Evolutionary conservation across 192 early-diverging fungal species (phyloP).

Genomic region (Backusella tuberculispora): DNA sequence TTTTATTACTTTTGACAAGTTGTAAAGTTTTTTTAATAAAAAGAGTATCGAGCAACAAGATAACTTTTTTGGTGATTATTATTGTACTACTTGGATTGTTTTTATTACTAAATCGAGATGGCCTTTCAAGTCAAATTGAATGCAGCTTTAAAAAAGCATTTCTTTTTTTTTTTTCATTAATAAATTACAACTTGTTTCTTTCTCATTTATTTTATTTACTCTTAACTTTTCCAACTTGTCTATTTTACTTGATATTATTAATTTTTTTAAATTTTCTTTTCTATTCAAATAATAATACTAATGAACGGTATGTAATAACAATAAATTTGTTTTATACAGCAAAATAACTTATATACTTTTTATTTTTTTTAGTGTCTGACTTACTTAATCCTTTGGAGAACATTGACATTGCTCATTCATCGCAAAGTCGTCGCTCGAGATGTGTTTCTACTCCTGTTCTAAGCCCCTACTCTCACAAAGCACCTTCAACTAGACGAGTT

Average conservation of each 20-base stretch:
- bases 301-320: not conserved
- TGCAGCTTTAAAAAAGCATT: not conserved
- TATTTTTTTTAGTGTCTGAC: conserved; percentile 14
- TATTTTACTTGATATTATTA: not conserved
- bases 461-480: not conserved
- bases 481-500: not conserved
- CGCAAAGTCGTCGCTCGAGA: conserved; percentile 2
- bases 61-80: conserved; percentile 11
- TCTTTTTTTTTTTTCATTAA: not conserved
- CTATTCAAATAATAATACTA: not conserved
- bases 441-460: conserved; percentile 5
- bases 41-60: not conserved
- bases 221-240: not conserved
- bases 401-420: not conserved
- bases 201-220: not conserved
- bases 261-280: not conserved
- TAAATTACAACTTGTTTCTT: not conserved
- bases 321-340: not conserved
- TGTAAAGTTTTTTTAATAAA: not conserved
- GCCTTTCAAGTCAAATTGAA: not conserved
- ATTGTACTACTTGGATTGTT: conserved; percentile 3
- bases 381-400: conserved; percentile 14
- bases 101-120: not conserved
- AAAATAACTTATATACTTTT: not conserved
- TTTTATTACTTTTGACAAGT: not conserved